Conservation (phyloP, 257 asterid genomes). For the Gentiana straminea region DNA sequence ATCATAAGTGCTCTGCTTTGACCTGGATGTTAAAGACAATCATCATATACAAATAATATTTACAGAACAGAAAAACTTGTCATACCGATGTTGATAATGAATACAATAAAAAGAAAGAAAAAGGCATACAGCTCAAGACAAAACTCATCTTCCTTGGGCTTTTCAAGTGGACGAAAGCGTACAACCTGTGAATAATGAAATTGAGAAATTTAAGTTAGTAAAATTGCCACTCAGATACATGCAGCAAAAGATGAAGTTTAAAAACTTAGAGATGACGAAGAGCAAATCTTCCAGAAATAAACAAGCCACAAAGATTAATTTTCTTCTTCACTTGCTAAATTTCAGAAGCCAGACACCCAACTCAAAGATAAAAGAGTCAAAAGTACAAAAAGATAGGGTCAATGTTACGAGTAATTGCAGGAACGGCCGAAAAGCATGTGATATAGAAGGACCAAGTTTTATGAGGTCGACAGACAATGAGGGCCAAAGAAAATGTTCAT, state of each 20-base stretch:
- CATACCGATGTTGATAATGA: conserved; percentile 4
- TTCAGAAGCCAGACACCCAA: too few species aligned
- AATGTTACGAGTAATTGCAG: too few species aligned
- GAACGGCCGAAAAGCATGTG: too few species aligned
- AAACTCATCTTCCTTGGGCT: conserved; percentile 83
- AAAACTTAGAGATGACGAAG: not conserved
- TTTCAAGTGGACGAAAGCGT: conserved; percentile 68
- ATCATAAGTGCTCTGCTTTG: conserved; percentile 68
- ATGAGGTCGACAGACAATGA: too few species aligned
- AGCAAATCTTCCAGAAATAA: not conserved
- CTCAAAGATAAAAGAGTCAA: too few species aligned
- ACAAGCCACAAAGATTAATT: too few species aligned
- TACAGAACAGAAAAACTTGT: conserved; percentile 5
- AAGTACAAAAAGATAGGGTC: too few species aligned
- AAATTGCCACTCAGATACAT: not conserved
- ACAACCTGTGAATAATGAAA: conserved; percentile 46
- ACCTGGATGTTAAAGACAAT: conserved; percentile 35
- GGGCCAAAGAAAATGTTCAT: not conserved
- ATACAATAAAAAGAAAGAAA: conserved; percentile 11
- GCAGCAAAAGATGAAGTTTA: not conserved
- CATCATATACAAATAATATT: not conserved
- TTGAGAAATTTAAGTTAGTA: conserved; percentile 6
- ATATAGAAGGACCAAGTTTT: too few species aligned
- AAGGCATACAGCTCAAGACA: conserved; percentile 65
- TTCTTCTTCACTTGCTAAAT: too few species aligned